Base-by-base conservation (phyloP, 1,284 basidiomycete genomes). In the Nidula niveotomentosa region DNA sequence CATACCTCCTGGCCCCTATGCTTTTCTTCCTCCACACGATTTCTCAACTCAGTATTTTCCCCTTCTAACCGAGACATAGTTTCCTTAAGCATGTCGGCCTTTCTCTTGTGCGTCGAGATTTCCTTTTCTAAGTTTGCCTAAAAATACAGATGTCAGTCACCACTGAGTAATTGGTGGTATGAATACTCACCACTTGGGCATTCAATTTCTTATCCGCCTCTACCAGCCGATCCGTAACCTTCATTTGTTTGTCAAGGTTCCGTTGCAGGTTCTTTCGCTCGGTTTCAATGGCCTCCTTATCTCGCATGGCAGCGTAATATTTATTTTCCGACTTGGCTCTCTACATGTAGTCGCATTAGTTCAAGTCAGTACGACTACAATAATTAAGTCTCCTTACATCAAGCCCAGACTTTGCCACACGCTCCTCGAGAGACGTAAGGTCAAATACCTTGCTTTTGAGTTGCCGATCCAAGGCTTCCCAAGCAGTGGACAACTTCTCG, bases 251-350 rank as follows among this genome's bases (percentile, higher is more conserved):
- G 65, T 96, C 93, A 13, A 86, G 47, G 52, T 70, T 72, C 53
- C 74, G 69, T 30, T 77, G 70, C 18, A 89, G 72, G 36, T 81
- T 84, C 68, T 92, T 91, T 56, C 86, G 81, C 69, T 97, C 93
- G 1, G 76, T 78, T 37, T 94, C 91, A 5, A 90, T 72, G 2
- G 90, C 86, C 58, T 98, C 95, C 69, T 93, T 95, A 55, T 90
- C 86, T 36, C 93, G 86, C 90, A 96, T 94, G 5, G 90, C 88
- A 30, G 91, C 84, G 69, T 90, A 98, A 71, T 88, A 98, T 73
- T 95, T 97, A 77, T 95, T 97, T 64, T 98, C 96, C 17, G 92
- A 88, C 73, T 96, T 98, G 10, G 93, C 91, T 88, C 74, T 75
- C 77, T 76, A 55, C 1, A 23, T 53, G 43, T 39, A 37, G 13